These are phyloP conservation scores for Pueraria montana DNA, from an alignment of 306 rosid species.

Conservation along the genomic window DNA sequence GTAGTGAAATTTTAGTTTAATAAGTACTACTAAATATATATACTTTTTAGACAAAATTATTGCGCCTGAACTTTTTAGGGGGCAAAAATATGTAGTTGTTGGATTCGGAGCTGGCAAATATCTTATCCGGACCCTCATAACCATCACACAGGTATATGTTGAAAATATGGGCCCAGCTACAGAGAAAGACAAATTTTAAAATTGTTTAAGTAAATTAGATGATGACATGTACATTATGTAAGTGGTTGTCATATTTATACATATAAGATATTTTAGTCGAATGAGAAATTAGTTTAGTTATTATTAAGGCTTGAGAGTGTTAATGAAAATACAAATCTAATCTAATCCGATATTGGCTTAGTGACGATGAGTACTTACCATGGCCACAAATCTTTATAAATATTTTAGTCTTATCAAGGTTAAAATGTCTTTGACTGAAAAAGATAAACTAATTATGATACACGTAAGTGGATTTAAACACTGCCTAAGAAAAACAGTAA, in stretches of 20 bases:
- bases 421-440: neutral
- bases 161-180: constrained; percentile 9
- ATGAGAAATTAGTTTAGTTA: neutral
- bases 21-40: neutral
- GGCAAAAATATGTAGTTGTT: constrained; percentile 35
- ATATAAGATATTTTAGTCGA: neutral
- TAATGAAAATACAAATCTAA: neutral
- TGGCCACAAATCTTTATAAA: neutral
- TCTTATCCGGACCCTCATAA: constrained; percentile 48
- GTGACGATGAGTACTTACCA: neutral
- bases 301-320: neutral
- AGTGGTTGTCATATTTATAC: neutral
- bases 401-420: neutral
- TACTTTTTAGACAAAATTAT: constrained; percentile 10
- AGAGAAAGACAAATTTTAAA: neutral
- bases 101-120: constrained; percentile 44
- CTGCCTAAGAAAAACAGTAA: neutral
- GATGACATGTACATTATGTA: neutral
- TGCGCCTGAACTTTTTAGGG: constrained; percentile 14
- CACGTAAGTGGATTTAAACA: neutral
- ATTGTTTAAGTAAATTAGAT: neutral
- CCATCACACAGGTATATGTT: constrained; percentile 14
- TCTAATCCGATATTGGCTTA: neutral
- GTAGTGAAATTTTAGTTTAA: neutral
- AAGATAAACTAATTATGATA: neutral